Conservation (phyloP, 2,329 filamentous ascomycete genomes). For the Talaromyces sp. region DNA sequence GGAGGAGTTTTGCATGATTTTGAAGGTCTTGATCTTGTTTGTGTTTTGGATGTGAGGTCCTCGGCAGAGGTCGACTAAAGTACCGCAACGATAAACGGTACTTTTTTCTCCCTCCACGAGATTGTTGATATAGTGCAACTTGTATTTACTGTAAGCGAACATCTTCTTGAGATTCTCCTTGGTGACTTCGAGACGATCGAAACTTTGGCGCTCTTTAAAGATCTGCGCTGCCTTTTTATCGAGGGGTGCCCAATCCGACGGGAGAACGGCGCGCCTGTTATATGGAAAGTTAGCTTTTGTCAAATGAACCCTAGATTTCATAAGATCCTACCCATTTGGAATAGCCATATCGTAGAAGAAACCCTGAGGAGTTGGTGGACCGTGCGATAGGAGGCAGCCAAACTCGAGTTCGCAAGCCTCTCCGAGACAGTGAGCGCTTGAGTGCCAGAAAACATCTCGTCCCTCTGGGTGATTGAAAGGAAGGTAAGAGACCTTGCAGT, state of each 20-base stretch:
- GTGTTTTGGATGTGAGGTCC: conserved; percentile 94
- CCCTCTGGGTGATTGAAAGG: conserved; percentile 74
- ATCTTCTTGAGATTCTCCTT: conserved; percentile 92
- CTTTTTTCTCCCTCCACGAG: conserved; percentile 89
- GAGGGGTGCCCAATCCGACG: conserved; percentile 77
- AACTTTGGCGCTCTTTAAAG: conserved; percentile 94
- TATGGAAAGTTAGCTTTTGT: background rate
- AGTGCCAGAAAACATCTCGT: conserved; percentile 98
- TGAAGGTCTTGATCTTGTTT: conserved; percentile 88
- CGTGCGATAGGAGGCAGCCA: conserved; percentile 88
- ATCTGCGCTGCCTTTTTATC: conserved; percentile 77
- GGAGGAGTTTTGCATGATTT: conserved; percentile 81
- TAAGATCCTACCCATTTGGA: conserved; percentile 55
- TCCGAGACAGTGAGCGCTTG: conserved; percentile 90
- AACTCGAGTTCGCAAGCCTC: conserved; percentile 89
- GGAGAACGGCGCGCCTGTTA: conserved; percentile 60
- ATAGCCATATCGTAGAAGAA: conserved; percentile 98
- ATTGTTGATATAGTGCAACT: conserved; percentile 94
- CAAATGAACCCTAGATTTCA: background rate
- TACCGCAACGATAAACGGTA: conserved; percentile 92
- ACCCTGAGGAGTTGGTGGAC: conserved; percentile 83
- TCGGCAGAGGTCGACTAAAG: conserved; percentile 90
- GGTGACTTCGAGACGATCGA: conserved; percentile 81
- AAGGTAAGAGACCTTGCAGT: conserved; percentile 79
- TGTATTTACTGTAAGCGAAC: conserved; percentile 98